Conservation (phyloP, 2,329 filamentous ascomycete genomes). For the Pseudogymnoascus sp. region DNA sequence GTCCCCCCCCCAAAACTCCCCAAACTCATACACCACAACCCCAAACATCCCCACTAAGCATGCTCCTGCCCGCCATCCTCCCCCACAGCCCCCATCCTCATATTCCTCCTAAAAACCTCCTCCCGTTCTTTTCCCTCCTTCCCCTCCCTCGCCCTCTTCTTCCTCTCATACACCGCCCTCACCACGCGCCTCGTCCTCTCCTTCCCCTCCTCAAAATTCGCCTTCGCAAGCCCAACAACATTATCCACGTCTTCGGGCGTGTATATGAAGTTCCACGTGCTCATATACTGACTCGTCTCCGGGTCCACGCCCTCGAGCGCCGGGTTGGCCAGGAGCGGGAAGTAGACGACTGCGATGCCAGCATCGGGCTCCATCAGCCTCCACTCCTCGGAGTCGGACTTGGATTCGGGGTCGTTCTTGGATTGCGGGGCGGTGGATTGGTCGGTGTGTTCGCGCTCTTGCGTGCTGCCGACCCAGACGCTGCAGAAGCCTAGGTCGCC, state of each 20-base stretch:
- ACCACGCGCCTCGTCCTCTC: slow-evolving; percentile 73
- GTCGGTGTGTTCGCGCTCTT: slow-evolving; percentile 52
- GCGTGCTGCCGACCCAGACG: slow-evolving; percentile 82
- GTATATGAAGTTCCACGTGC: slow-evolving; percentile 98
- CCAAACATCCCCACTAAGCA: slow-evolving; percentile 36
- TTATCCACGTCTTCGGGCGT: slow-evolving; percentile 82
- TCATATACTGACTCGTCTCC: slow-evolving; percentile 74
- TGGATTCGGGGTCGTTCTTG: slow-evolving; percentile 38
- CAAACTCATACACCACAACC: not conserved
- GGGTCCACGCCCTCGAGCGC: slow-evolving; percentile 78
- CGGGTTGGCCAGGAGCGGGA: slow-evolving; percentile 79
- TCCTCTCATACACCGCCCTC: slow-evolving; percentile 84
- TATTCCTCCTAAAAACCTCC: slow-evolving; percentile 39
- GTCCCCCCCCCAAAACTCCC: not conserved
- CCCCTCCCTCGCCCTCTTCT: slow-evolving; percentile 61
- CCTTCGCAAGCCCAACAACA: slow-evolving; percentile 71
- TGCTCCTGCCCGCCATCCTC: slow-evolving; percentile 42
- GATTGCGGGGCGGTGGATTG: slow-evolving; percentile 21
- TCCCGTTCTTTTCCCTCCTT: slow-evolving; percentile 35
- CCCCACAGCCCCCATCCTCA: slow-evolving; percentile 45
- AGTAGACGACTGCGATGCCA: slow-evolving; percentile 82
- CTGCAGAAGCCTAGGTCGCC: slow-evolving; percentile 83
- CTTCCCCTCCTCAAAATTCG: slow-evolving; percentile 78
- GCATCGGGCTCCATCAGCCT: slow-evolving; percentile 68
- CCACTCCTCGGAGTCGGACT: slow-evolving; percentile 59